Percentiles rank a stretch among this genome's conserved stretches.
Conservation (phyloP, 2,329 filamentous ascomycete genomes). For the Dryadomyces quercivorus region DNA sequence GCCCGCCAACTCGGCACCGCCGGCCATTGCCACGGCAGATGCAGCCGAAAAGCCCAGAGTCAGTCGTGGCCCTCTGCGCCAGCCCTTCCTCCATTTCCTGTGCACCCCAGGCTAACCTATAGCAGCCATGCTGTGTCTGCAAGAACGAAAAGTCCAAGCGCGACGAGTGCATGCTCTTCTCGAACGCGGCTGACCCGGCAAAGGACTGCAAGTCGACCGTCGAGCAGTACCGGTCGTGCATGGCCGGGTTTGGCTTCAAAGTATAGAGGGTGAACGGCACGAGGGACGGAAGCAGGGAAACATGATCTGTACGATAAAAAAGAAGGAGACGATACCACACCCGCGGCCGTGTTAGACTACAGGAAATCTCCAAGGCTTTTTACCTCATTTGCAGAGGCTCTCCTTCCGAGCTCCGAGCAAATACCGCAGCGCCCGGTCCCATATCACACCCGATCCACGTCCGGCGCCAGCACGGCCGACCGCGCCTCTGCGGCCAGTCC, state of each 20-base stretch:
- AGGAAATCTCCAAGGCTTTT: neutral
- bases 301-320: neutral
- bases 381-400: neutral
- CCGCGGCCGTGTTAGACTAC: neutral
- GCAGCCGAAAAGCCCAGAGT: conserved; percentile 31
- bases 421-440: neutral
- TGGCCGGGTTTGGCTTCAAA: conserved; percentile 88
- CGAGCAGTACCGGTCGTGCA: conserved; percentile 78
- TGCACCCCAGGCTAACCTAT: neutral
- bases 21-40: conserved; percentile 18
- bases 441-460: too few species aligned
- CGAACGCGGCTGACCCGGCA: conserved; percentile 67
- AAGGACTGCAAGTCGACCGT: conserved; percentile 75
- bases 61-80: neutral
- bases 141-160: conserved; percentile 85
- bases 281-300: neutral
- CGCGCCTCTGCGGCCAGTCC: conserved; percentile 12
- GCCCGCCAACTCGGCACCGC: conserved; percentile 2
- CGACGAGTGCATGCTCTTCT: conserved; percentile 99
- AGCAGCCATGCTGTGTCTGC: conserved; percentile 92
- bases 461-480: neutral
- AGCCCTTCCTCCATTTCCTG: too few species aligned
- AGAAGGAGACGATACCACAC: neutral
- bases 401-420: neutral
- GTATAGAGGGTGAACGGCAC: conserved; percentile 22